Evolutionary conservation across 2,329 filamentous ascomycete species (phyloP).

Genomic region (Xylariaceae sp.): DNA sequence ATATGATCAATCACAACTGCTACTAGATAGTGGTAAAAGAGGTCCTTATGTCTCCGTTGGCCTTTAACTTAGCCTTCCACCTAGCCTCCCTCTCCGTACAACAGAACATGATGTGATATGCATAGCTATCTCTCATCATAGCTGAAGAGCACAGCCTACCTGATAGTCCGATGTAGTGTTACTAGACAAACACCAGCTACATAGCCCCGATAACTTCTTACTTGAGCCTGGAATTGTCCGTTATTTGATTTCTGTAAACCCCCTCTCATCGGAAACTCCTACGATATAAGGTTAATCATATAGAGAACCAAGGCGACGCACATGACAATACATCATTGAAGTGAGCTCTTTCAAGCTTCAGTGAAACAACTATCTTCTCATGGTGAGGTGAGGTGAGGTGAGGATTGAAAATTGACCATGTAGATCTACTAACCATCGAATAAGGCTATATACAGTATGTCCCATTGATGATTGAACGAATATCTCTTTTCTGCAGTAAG

Average conservation of each 20-base stretch:
- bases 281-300: neutral
- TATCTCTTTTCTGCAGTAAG: constrained; percentile 12
- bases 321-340: neutral
- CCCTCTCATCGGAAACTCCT: constrained; percentile 3
- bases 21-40: too few relatives aligned
- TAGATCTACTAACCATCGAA: too few relatives aligned
- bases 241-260: neutral
- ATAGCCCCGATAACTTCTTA: constrained; percentile 4
- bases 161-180: constrained; percentile 9
- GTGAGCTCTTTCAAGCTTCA: constrained; percentile 9
- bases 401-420: neutral
- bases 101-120: too few relatives aligned
- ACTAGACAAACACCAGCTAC: neutral
- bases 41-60: too few relatives aligned
- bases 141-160: neutral
- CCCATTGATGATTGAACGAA: neutral
- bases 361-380: neutral
- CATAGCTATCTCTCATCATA: too few relatives aligned
- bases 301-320: neutral
- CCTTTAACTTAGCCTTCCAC: too few relatives aligned
- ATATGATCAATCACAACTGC: too few relatives aligned
- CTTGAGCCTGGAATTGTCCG: neutral
- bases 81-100: too few relatives aligned
- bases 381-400: neutral
- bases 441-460: too few relatives aligned